Evolutionary conservation across 2,329 filamentous ascomycete genomes (phyloP), one percentile per base, ranked within the genome.

Genomic region (Stachybotrys elegans): DNA sequence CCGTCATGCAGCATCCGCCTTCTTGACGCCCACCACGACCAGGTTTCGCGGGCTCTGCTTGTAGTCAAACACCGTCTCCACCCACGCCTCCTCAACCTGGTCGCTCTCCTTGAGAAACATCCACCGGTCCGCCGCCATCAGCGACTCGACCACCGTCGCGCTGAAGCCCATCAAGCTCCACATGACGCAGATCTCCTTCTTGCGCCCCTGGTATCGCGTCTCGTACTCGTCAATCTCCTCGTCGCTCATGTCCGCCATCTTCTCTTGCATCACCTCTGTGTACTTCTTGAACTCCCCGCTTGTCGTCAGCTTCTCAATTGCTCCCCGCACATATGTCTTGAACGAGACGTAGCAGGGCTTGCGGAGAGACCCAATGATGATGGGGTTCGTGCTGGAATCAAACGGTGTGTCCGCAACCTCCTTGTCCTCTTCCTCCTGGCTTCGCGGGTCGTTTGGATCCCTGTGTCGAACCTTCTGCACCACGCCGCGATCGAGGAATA

Each of bases 141-240:
- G 71, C 23, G 89, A 88, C 70, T 98, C 93, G 3, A 94, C 83
- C 4, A 95, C 85, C 17, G 81, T 81, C 3, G 92, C 91, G 62
- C 89, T 94, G 57, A 95, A 96, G 1, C 93, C 91, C 92, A 98
- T 98, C 56, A 98, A 64, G 53, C 81, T 89, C 93, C 93, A 98
- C 47, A 94, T 80, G 7, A 94, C 77, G 57, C 86, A 89, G 31
- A 98, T 69, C 58, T 96, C 86, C 55, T 89, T 86, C 68, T 86
- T 88, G 43, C 84, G 74, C 31, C 74, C 72, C 22, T 63, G 61
- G 63, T 85, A 96, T 34, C 66, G 61, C 9, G 61, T 57, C 57
- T 87, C 84, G 61, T 97, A 98, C 13, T 55, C 63, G 9, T 75
- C 71, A 39, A 97, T 84, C 50, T 91, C 84, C 31, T 84, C 83